phyloP scores from a whole-genome alignment of 352 stramenopile species.

The Thraustochytrium sp. region DNA sequence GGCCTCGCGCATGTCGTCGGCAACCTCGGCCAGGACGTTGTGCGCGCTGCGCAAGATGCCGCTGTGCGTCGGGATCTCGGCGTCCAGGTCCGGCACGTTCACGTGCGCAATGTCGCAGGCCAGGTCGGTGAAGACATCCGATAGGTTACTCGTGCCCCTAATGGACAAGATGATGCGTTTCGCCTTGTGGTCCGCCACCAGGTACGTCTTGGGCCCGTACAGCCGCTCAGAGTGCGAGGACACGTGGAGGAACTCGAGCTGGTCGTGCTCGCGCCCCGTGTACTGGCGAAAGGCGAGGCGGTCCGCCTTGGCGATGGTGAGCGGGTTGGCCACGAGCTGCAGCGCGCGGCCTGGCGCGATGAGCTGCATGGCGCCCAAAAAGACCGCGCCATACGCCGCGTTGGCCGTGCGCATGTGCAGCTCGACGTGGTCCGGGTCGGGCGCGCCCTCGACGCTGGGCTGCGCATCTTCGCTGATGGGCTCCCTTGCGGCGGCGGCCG shows the following conservation, averaged over 20 bases:
- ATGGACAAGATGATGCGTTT: slow-evolving; percentile 4
- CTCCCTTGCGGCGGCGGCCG: too few species aligned
- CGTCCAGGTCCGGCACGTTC: background rate
- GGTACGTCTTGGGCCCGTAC: background rate
- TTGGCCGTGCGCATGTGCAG: background rate
- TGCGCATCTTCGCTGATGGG: background rate
- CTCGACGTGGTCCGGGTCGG: background rate
- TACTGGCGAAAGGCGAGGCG: background rate
- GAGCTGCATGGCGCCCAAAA: background rate
- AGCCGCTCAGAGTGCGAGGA: background rate
- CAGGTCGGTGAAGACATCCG: slow-evolving; percentile 10
- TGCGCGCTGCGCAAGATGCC: background rate
- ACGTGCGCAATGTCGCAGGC: slow-evolving; percentile 6
- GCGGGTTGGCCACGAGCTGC: background rate
- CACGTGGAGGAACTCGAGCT: background rate
- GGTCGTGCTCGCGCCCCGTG: background rate
- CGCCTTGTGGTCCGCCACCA: background rate
- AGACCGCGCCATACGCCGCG: background rate
- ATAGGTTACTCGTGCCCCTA: background rate
- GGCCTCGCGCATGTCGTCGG: background rate
- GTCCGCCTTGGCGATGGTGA: background rate
- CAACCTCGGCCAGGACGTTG: background rate
- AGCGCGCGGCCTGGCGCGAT: background rate
- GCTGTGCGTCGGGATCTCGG: background rate
- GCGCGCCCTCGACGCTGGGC: background rate